A percentile compares a stretch with the other conserved stretches of the same genome.
phyloP scores from a whole-genome alignment of 345 rosid genomes.

The Hibiscus trionum region DNA sequence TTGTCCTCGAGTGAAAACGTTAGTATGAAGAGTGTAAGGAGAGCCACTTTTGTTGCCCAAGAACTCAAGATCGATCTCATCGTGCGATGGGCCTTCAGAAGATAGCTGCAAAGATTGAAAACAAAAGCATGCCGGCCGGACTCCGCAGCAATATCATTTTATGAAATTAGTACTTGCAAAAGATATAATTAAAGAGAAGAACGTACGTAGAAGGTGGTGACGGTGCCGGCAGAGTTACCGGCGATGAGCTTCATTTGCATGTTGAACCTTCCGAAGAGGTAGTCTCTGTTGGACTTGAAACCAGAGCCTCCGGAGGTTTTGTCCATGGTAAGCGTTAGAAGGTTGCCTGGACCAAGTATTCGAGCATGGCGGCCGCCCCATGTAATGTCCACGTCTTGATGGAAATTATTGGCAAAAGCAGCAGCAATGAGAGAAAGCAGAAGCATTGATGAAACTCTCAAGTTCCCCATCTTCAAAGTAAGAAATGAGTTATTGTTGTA shows the following conservation, averaged over 20 bases:
- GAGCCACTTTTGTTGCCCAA: constrained; percentile 13
- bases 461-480: constrained; percentile 7
- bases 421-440: background rate
- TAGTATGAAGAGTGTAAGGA: constrained; percentile 12
- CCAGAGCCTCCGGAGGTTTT: constrained; percentile 35
- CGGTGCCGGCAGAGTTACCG: constrained; percentile 40
- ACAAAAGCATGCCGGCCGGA: background rate
- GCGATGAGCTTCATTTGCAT: constrained; percentile 45
- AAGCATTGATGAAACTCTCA: constrained; percentile 3
- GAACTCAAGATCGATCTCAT: constrained; percentile 15
- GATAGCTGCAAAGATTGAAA: constrained; percentile 1
- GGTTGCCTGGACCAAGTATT: constrained; percentile 26
- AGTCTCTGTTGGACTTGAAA: constrained; percentile 34
- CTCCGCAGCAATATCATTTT: background rate
- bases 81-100: constrained; percentile 7
- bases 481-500: background rate
- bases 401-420: constrained; percentile 21
- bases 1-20: constrained; percentile 7
- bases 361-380: constrained; percentile 40
- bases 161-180: background rate
- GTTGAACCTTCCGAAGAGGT: constrained; percentile 29
- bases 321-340: constrained; percentile 35
- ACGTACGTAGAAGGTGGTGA: constrained; percentile 40
- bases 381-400: constrained; percentile 31
- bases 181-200: background rate